Conservation (phyloP, 495 filamentous ascomycete genomes). For the Terfezia claveryi region DNA sequence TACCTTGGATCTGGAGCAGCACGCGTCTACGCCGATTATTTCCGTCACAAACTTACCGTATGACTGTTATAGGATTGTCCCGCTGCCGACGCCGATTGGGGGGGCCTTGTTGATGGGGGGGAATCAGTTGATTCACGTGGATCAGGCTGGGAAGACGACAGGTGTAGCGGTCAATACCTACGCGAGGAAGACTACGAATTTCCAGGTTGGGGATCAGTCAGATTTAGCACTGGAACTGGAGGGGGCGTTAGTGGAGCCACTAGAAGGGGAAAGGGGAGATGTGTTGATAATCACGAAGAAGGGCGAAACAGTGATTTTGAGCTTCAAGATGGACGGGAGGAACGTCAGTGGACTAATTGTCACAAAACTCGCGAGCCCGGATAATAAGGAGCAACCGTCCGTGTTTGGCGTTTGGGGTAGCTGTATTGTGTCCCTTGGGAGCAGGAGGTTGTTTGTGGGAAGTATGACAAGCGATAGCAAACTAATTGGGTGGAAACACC, state of each 20-base stretch:
- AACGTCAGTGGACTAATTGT: conserved; percentile 71
- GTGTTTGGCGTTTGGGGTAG: conserved; percentile 38
- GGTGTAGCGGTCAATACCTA: conserved; percentile 90
- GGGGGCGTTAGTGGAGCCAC: conserved; percentile 52
- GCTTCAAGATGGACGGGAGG: conserved; percentile 75
- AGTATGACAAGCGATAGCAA: conserved; percentile 67
- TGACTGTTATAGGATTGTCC: conserved; percentile 66
- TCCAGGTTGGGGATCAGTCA: conserved; percentile 65
- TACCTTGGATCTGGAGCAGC: conserved; percentile 82
- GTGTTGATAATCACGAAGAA: conserved; percentile 61
- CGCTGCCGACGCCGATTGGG: conserved; percentile 67
- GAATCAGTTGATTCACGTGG: conserved; percentile 86
- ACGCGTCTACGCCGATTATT: conserved; percentile 76
- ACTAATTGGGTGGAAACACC: conserved; percentile 55
- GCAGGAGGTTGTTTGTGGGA: conserved; percentile 60
- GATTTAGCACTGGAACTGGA: conserved; percentile 62
- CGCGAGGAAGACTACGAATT: conserved; percentile 53
- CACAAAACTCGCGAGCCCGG: conserved; percentile 28
- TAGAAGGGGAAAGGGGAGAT: conserved; percentile 54
- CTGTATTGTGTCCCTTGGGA: conserved; percentile 42
- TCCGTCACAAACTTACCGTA: conserved; percentile 69
- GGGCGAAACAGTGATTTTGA: conserved; percentile 52
- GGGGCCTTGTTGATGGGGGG: conserved; percentile 67
- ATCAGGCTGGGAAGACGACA: conserved; percentile 82
- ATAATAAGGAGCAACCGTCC: conserved; percentile 31